A percentile compares a stretch with the other conserved stretches of the same genome.
phyloP scores from a whole-genome alignment of 495 filamentous ascomycete species.

The Penicillium cosmopolitanum region DNA sequence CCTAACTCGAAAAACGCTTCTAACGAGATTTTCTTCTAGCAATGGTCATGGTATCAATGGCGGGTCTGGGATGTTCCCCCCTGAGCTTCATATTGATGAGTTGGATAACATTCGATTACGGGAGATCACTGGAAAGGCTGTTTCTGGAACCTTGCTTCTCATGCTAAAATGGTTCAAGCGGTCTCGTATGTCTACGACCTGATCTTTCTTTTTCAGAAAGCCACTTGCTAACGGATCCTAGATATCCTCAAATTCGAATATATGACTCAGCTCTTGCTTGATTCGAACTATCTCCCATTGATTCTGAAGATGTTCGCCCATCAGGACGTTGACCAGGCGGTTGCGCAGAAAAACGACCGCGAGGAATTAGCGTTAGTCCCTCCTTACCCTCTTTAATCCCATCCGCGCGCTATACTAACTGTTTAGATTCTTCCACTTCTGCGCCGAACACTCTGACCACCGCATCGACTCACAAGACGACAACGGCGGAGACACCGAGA shows the following conservation, averaged over 20 bases:
- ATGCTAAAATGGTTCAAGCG: slow-evolving; percentile 96
- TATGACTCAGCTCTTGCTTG: slow-evolving; percentile 86
- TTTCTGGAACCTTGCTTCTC: slow-evolving; percentile 81
- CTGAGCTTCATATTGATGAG: slow-evolving; percentile 63
- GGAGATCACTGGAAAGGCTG: slow-evolving; percentile 88
- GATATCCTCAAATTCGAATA: slow-evolving; percentile 97
- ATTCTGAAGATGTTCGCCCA: slow-evolving; percentile 90
- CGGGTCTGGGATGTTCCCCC: slow-evolving; percentile 34
- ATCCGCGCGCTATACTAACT: slow-evolving; percentile 16
- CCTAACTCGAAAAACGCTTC: not conserved
- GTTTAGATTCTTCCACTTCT: slow-evolving; percentile 87
- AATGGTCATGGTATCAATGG: slow-evolving; percentile 42
- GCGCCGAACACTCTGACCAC: slow-evolving; percentile 60
- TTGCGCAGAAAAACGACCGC: slow-evolving; percentile 83
- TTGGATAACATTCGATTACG: slow-evolving; percentile 76
- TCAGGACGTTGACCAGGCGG: slow-evolving; percentile 85
- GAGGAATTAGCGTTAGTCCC: slow-evolving; percentile 75
- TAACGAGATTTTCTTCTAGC: slow-evolving; percentile 14
- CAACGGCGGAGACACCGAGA: slow-evolving; percentile 37
- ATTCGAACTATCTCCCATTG: slow-evolving; percentile 91
- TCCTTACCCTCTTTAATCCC: not conserved
- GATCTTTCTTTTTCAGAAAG: not conserved
- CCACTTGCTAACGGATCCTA: slow-evolving; percentile 38
- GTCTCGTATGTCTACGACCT: slow-evolving; percentile 67
- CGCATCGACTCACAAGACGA: slow-evolving; percentile 35